Percentiles rank a stretch among this genome's conserved stretches.
Evolutionary conservation across 202 grass and related monocot genomes (phyloP).

Genomic region (Sporobolus alterniflorus): DNA sequence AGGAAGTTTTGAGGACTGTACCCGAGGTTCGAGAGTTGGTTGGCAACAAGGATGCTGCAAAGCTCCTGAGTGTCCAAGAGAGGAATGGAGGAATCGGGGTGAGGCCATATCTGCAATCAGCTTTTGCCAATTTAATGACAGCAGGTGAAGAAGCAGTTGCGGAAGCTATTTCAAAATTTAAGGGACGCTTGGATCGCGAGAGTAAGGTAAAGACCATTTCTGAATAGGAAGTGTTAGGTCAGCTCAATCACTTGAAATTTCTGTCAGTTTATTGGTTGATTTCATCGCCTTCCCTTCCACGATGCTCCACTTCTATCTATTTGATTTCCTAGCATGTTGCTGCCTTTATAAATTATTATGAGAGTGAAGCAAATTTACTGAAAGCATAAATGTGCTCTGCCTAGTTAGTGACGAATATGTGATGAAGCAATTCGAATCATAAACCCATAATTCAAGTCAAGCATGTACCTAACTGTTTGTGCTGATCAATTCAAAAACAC

Average conservation of each 20-base stretch:
- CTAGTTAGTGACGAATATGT: not conserved
- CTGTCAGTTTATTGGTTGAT: not conserved
- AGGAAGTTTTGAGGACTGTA: slow-evolving; percentile 77
- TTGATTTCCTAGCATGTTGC: not conserved
- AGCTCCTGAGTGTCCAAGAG: slow-evolving; percentile 56
- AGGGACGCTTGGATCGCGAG: slow-evolving; percentile 62
- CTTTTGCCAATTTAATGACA: slow-evolving; percentile 83
- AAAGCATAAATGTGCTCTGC: not conserved
- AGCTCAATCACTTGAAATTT: slow-evolving; percentile 12
- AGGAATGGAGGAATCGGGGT: slow-evolving; percentile 44
- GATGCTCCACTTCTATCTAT: not conserved
- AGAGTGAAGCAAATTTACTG: not conserved
- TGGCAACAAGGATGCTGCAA: slow-evolving; percentile 53
- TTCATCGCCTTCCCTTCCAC: not conserved
- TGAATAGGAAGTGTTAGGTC: not conserved
- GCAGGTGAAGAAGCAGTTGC: slow-evolving; percentile 68
- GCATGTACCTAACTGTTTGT: not conserved
- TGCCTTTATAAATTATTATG: not conserved
- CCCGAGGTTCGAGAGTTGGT: slow-evolving; percentile 79
- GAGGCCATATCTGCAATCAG: slow-evolving; percentile 68
- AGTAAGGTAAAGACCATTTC: slow-evolving; percentile 67
- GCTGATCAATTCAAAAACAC: too few relatives aligned
- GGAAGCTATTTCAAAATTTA: slow-evolving; percentile 65
- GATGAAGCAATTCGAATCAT: not conserved
- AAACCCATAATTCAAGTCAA: not conserved